These are phyloP conservation scores for Dendrostoma leiphaemia DNA, from an alignment of 2,329 filamentous ascomycete species.

Conservation along the genomic window DNA sequence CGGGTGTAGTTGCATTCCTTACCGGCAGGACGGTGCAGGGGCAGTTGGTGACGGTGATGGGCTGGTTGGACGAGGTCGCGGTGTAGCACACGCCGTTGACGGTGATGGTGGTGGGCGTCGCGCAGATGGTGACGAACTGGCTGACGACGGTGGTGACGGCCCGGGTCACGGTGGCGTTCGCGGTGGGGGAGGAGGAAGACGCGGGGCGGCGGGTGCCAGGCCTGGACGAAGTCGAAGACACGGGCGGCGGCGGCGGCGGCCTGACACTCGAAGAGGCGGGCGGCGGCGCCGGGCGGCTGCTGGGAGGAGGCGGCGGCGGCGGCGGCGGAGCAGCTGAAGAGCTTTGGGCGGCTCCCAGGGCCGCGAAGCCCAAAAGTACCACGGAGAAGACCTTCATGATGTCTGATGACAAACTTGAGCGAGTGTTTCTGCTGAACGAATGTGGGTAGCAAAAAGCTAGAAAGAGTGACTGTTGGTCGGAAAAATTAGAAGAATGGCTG, in stretches of 20 bases:
- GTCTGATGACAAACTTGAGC: too few species aligned
- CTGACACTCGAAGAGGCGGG: neutral
- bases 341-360: neutral
- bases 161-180: neutral
- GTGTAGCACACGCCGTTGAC: conserved; percentile 51
- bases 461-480: neutral
- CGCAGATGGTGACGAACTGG: conserved; percentile 39
- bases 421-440: neutral
- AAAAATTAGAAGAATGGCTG: too few species aligned
- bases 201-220: neutral
- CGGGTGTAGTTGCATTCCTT: too few species aligned
- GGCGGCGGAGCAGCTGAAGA: too few species aligned
- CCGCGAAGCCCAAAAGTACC: neutral
- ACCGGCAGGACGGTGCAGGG: conserved; percentile 42
- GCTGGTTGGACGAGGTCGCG: conserved; percentile 44
- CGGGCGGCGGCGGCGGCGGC: neutral
- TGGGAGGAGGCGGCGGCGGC: neutral
- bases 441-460: neutral
- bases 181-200: neutral
- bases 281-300: neutral
- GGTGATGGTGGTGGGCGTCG: conserved; percentile 49
- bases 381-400: neutral
- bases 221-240: neutral
- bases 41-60: conserved; percentile 52
- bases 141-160: conserved; percentile 32